phyloP scores from a whole-genome alignment of 2,329 filamentous ascomycete genomes.

The Cladosporium oxysporum region DNA sequence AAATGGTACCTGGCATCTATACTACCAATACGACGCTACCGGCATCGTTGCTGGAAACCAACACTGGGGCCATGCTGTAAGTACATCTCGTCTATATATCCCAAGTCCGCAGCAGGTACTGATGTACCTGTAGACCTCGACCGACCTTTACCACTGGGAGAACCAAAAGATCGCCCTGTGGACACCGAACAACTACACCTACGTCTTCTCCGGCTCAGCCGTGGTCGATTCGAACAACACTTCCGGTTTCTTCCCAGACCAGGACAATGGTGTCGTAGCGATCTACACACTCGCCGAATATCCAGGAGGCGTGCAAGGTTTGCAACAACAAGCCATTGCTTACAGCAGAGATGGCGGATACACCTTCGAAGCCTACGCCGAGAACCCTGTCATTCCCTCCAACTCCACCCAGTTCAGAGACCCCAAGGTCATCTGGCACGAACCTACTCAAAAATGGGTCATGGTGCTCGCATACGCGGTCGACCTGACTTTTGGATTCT shows the following conservation, averaged over 20 bases:
- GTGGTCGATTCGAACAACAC: slow-evolving; percentile 66
- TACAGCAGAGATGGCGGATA: slow-evolving; percentile 64
- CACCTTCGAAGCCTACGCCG: slow-evolving; percentile 60
- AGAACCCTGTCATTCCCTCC: slow-evolving; percentile 62
- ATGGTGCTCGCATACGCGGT: slow-evolving; percentile 56
- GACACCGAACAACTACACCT: slow-evolving; percentile 57
- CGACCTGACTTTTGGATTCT: slow-evolving; percentile 62
- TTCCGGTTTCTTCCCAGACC: slow-evolving; percentile 64
- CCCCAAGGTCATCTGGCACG: slow-evolving; percentile 64
- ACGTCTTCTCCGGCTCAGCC: slow-evolving; percentile 56
- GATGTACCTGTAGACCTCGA: slow-evolving; percentile 7
- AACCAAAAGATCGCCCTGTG: slow-evolving; percentile 65
- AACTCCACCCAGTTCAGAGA: slow-evolving; percentile 62
- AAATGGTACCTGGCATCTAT: slow-evolving; percentile 62
- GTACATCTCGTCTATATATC: not conserved
- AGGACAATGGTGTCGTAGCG: slow-evolving; percentile 63
- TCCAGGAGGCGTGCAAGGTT: slow-evolving; percentile 34
- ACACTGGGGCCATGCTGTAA: slow-evolving; percentile 56
- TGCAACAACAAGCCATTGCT: slow-evolving; percentile 61
- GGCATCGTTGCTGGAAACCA: slow-evolving; percentile 57
- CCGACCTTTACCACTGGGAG: slow-evolving; percentile 64
- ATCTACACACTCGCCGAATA: slow-evolving; percentile 54
- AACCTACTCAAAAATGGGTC: slow-evolving; percentile 55
- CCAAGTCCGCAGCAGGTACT: not conserved
- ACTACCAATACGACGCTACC: slow-evolving; percentile 64